Conservation (phyloP, 768 basidiomycete genomes). For the Xerocomellus chrysenteron region DNA sequence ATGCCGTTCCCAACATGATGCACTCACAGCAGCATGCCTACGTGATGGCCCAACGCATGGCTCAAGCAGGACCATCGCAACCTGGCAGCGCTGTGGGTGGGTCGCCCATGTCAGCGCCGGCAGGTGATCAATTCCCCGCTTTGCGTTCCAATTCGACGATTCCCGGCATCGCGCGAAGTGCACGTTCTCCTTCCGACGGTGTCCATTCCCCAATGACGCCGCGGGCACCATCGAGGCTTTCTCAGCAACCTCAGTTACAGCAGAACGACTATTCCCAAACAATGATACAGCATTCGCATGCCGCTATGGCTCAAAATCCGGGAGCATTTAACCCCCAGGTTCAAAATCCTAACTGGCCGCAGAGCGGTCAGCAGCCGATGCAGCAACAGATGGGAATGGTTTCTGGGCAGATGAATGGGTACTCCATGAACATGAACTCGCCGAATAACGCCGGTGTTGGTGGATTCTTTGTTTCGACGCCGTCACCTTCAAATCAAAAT, state of each 20-base stretch:
- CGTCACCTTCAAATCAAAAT: constrained; percentile 25
- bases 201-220: constrained; percentile 45
- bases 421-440: constrained; percentile 35
- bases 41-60: constrained; percentile 43
- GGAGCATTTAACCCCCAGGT: constrained; percentile 34
- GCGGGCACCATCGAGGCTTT: constrained; percentile 35
- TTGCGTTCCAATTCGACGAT: constrained; percentile 60
- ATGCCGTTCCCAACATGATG: constrained; percentile 30
- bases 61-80: constrained; percentile 41
- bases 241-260: constrained; percentile 48
- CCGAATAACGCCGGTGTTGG: constrained; percentile 35
- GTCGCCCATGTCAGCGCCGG: constrained; percentile 44
- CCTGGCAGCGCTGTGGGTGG: constrained; percentile 27
- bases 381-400: constrained; percentile 37
- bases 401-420: constrained; percentile 37
- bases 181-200: constrained; percentile 72
- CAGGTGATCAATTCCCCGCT: constrained; percentile 45
- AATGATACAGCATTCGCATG: constrained; percentile 38
- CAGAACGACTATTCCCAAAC: constrained; percentile 41
- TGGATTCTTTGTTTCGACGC: constrained; percentile 25
- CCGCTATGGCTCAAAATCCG: constrained; percentile 29
- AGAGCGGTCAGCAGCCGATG: constrained; percentile 57
- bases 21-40: constrained; percentile 35
- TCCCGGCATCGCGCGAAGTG: constrained; percentile 73
- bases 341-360: constrained; percentile 45